Conservation (phyloP, 306 rosid species). For the Fragaria iinumae region DNA sequence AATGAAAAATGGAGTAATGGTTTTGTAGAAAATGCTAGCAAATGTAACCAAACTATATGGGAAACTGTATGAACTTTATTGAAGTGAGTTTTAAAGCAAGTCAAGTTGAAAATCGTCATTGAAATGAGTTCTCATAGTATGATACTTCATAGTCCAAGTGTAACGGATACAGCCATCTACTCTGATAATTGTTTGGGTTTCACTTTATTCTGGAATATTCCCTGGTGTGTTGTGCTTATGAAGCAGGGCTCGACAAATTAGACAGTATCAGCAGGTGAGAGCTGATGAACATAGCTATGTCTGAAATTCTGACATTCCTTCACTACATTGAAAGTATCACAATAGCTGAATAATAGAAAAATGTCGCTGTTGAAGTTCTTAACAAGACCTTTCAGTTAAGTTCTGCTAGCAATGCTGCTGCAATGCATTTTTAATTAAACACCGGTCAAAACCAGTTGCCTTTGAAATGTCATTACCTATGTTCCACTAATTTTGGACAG, state of each 20-base stretch:
- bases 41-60: neutral
- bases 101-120: neutral
- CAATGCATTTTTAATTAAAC: neutral
- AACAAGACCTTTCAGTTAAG: neutral
- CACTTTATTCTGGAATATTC: neutral
- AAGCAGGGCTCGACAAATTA: neutral
- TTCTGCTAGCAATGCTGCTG: constrained; percentile 2
- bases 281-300: neutral
- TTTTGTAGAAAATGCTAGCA: neutral
- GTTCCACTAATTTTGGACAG: neutral
- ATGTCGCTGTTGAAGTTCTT: neutral
- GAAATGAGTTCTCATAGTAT: neutral
- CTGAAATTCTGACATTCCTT: neutral
- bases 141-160: neutral
- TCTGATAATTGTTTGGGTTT: neutral
- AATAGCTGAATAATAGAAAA: neutral
- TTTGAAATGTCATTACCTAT: neutral
- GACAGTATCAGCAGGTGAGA: neutral
- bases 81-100: neutral
- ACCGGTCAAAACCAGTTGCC: neutral
- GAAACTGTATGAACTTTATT: neutral
- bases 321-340: neutral
- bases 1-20: neutral
- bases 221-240: neutral
- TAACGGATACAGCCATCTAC: neutral